Base-by-base conservation (phyloP, 192 early-diverging fungal genomes). In the Backusella psychrophila region DNA sequence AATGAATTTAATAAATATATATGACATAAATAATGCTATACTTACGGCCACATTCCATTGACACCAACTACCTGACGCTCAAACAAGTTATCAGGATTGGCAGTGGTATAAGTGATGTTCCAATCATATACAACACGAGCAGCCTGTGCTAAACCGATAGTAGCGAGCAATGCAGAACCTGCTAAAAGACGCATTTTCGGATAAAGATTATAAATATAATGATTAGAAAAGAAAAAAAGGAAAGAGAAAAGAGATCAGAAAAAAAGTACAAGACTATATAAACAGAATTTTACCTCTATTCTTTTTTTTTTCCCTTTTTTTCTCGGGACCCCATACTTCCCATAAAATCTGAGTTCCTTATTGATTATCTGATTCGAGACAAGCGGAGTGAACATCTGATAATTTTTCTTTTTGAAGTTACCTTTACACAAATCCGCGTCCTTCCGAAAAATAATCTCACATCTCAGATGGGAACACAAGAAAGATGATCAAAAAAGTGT, bases 41-140 rank as follows among this genome's bases (percentile, higher is more conserved):
- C 89, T 68, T 87, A 89, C 81, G 92, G 92, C 84, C 86, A 92
- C 44, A 73, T 78, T 1, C 86, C 87, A 78, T 93, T 93, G 69
- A 91, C 90, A 67, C 90, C 91, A 36, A 90, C 88, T 2, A 93
- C 92, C 42, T 83, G 87, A n/a, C 90, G 88, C 73, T 89, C 87
- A 56, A 70, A 74, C 7, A 89, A 75, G 38, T 89, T 90, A 84
- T 94, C 92, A 12, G 92, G 92, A 66, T 91, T 91, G 4, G 88
- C 90, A 19, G 66, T 84, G 39, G 87, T 84, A 52, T 92, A 92
- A 23, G 86, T 87, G 74, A 93, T 88, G 71, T 93, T 86, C 92
- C 92, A 93, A 81, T 92, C 79, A 81, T 90, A 89, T 17, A 82
- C 85, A 44, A 93, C 90, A 44, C 85, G 83, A 19, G 85, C 88